phyloP scores from a whole-genome alignment of 148 eudicot genomes.

The Amaranthus hypochondriacus region DNA sequence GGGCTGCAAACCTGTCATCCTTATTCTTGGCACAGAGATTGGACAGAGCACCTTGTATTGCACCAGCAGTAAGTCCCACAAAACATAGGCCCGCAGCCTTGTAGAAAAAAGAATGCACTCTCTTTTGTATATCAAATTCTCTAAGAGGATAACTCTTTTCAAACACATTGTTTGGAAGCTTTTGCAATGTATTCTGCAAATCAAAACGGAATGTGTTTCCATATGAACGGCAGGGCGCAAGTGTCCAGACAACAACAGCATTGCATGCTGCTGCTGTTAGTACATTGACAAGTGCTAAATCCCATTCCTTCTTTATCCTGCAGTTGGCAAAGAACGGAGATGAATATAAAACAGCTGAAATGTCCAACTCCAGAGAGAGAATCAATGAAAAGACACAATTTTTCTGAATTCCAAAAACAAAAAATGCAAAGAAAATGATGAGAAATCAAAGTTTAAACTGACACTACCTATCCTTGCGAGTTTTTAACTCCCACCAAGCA shows the following conservation, averaged over 20 bases:
- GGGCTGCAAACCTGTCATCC: conserved; percentile 61
- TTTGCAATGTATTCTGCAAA: conserved; percentile 87
- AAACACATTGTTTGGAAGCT: conserved; percentile 89
- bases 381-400: not conserved
- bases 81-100: conserved; percentile 89
- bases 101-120: conserved; percentile 82
- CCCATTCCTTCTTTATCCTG: conserved; percentile 98
- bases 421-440: not conserved
- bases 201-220: conserved; percentile 83
- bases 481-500: conserved; percentile 75
- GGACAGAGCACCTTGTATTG: conserved; percentile 75
- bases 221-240: conserved; percentile 96
- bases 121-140: conserved; percentile 83
- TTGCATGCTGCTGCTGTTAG: conserved; percentile 94
- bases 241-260: conserved; percentile 87
- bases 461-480: conserved; percentile 74
- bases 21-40: conserved; percentile 64
- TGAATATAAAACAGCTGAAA: conserved; percentile 8
- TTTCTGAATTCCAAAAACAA: not conserved
- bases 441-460: not conserved
- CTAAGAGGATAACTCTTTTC: conserved; percentile 82
- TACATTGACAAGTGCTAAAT: conserved; percentile 85
- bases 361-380: not conserved
- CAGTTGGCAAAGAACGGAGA: conserved; percentile 14
- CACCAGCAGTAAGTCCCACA: conserved; percentile 79